Conservation (phyloP, 371 early-diverging fungal genomes). For the Nosema muscidifuracis region DNA sequence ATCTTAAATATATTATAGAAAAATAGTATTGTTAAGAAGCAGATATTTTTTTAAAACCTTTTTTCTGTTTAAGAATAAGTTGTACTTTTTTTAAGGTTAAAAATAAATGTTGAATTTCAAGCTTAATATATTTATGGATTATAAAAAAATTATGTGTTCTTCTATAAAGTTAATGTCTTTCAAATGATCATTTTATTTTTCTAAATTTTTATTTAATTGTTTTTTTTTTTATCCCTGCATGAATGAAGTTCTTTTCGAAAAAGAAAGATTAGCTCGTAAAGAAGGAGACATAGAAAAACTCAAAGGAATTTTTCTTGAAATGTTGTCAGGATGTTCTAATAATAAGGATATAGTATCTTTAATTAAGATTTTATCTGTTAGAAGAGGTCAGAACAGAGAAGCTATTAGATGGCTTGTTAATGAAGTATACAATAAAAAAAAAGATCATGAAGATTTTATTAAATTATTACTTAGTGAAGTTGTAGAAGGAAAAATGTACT, state of each 20-base stretch:
- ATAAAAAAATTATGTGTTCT: no score
- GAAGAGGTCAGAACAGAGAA: constrained; percentile 54
- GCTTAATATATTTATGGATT: no score
- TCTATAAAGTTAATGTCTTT: no score
- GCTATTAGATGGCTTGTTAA: constrained; percentile 49
- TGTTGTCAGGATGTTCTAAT: constrained; percentile 41
- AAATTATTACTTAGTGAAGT: constrained; percentile 44
- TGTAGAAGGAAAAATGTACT: constrained; percentile 60
- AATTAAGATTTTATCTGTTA: constrained; percentile 46
- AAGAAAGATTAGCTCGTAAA: constrained; percentile 56
- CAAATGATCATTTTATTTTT: no score
- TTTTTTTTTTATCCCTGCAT: neutral
- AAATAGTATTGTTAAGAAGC: no score
- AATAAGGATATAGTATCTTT: constrained; percentile 43
- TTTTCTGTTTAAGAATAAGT: neutral
- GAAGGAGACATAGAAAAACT: constrained; percentile 43
- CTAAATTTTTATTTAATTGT: no score
- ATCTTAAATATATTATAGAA: no score
- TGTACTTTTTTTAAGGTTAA: neutral
- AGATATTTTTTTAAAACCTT: no score
- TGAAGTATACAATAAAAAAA: constrained; percentile 29
- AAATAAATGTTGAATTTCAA: neutral
- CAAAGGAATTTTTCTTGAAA: constrained; percentile 39
- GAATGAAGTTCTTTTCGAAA: constrained; percentile 43
- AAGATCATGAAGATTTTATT: constrained; percentile 42